Conservation (phyloP, 768 basidiomycete genomes). For the Heimioporus sp. region DNA sequence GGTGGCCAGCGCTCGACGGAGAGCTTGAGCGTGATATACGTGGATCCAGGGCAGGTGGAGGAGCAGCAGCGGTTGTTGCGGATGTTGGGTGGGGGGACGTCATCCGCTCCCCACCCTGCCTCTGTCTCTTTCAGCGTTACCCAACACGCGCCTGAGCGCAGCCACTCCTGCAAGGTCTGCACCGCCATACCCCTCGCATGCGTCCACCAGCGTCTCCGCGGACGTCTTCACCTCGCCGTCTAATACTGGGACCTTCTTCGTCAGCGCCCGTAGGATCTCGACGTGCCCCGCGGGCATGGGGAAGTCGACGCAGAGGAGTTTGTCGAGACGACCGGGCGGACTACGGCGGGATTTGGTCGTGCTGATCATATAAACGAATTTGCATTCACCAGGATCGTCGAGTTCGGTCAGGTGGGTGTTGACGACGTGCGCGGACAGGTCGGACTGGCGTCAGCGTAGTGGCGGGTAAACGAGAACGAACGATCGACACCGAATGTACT, state of each 20-base stretch:
- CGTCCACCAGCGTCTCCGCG: slow-evolving; percentile 50
- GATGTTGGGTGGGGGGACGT: slow-evolving; percentile 39
- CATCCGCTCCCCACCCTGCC: background rate
- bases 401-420: slow-evolving; percentile 91
- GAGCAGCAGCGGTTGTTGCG: slow-evolving; percentile 58
- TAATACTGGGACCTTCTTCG: slow-evolving; percentile 68
- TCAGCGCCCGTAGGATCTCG: slow-evolving; percentile 81
- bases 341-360: slow-evolving; percentile 98
- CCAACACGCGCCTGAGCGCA: slow-evolving; percentile 70
- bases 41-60: slow-evolving; percentile 61
- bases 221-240: slow-evolving; percentile 13
- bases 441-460: slow-evolving; percentile 50
- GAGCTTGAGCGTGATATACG: slow-evolving; percentile 61
- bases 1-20: slow-evolving; percentile 27
- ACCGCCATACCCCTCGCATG: slow-evolving; percentile 87
- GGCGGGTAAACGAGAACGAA: background rate
- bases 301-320: slow-evolving; percentile 90
- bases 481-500: slow-evolving; percentile 15
- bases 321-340: slow-evolving; percentile 92
- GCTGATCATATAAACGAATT: slow-evolving; percentile 89
- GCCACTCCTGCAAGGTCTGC: slow-evolving; percentile 89
- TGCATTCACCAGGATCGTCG: slow-evolving; percentile 85
- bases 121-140: slow-evolving; percentile 66
- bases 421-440: slow-evolving; percentile 90
- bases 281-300: slow-evolving; percentile 70